A percentile compares a stretch with the other conserved stretches of the same genome.
Conservation (phyloP, 208 protist genomes). For the Porcisia deanei region DNA sequence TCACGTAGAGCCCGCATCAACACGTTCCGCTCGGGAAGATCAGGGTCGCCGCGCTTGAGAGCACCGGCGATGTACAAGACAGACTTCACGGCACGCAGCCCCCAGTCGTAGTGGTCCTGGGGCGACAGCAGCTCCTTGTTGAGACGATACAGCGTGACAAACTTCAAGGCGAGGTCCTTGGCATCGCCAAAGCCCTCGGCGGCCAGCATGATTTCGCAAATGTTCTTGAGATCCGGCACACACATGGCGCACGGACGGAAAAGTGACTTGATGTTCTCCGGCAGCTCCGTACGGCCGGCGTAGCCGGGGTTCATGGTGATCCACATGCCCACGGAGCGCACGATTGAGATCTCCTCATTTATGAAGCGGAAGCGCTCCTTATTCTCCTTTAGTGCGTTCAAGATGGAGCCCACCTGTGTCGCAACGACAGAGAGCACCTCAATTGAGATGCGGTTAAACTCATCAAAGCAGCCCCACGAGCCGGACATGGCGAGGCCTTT, state of each 20-base stretch:
- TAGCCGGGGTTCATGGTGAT: constrained; percentile 99
- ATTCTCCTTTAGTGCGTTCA: constrained; percentile 97
- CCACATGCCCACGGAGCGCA: constrained; percentile 93
- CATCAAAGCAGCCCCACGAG: constrained; percentile 97
- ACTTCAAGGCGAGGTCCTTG: constrained; percentile 97
- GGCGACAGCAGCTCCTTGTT: constrained; percentile 97
- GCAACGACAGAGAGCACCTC: constrained; percentile 98
- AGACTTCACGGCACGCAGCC: constrained; percentile 98
- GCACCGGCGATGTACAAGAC: constrained; percentile 97
- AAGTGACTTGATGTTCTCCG: constrained; percentile 97
- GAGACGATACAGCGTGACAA: constrained; percentile 97
- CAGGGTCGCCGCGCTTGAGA: constrained; percentile 95
- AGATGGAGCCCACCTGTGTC: constrained; percentile 97
- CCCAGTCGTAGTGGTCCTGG: constrained; percentile 99
- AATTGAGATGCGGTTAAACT: constrained; percentile 97
- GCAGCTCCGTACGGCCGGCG: constrained; percentile 96
- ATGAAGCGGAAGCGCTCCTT: constrained; percentile 96
- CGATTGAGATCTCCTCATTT: constrained; percentile 94
- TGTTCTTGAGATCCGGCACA: constrained; percentile 98
- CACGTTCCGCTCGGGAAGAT: constrained; percentile 95
- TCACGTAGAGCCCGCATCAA: constrained; percentile 98
- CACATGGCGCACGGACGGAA: constrained; percentile 98
- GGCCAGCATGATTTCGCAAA: constrained; percentile 99
- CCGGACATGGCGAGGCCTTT: constrained; percentile 96
- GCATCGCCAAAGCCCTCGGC: constrained; percentile 97